phyloP scores from a whole-genome alignment of 2,329 filamentous ascomycete species.

The Cladosporium cucumerinum region DNA sequence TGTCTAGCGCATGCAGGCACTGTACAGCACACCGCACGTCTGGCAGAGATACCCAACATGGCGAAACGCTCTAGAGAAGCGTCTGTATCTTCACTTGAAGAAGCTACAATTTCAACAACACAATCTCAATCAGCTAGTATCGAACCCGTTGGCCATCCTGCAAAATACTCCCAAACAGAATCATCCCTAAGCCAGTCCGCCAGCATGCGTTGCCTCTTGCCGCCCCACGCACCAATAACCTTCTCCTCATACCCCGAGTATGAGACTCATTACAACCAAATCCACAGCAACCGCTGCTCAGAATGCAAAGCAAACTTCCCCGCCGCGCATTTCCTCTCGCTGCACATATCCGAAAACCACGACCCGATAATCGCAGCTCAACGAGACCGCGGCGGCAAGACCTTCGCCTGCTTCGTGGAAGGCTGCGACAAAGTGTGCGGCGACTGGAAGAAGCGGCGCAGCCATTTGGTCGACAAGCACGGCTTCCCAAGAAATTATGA shows the following conservation, averaged over 20 bases:
- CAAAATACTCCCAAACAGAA: constrained; percentile 60
- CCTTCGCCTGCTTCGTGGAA: constrained; percentile 88
- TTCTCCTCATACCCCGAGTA: constrained; percentile 79
- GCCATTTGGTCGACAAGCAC: constrained; percentile 93
- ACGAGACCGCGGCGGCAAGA: constrained; percentile 80
- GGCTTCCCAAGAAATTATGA: constrained; percentile 83
- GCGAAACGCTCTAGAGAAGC: constrained; percentile 58
- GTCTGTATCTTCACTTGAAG: constrained; percentile 40
- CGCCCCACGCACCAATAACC: constrained; percentile 69
- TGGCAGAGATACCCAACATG: constrained; percentile 42
- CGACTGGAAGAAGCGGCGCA: constrained; percentile 76
- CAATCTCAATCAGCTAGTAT: constrained; percentile 22
- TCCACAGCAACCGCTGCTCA: constrained; percentile 78
- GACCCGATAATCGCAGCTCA: constrained; percentile 72
- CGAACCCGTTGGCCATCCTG: constrained; percentile 22
- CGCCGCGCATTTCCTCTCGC: constrained; percentile 69
- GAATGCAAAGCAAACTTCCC: constrained; percentile 88
- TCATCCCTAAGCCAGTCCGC: constrained; percentile 38
- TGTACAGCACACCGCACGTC: constrained; percentile 15
- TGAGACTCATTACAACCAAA: constrained; percentile 78
- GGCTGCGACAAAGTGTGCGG: constrained; percentile 81
- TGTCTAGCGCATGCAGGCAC: constrained; percentile 18
- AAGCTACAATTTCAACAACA: constrained; percentile 19
- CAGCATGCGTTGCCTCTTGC: constrained; percentile 75
- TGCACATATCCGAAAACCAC: constrained; percentile 91